Base-by-base conservation (phyloP, 2,329 filamentous ascomycete genomes). In the Aureobasidium subglaciale region DNA sequence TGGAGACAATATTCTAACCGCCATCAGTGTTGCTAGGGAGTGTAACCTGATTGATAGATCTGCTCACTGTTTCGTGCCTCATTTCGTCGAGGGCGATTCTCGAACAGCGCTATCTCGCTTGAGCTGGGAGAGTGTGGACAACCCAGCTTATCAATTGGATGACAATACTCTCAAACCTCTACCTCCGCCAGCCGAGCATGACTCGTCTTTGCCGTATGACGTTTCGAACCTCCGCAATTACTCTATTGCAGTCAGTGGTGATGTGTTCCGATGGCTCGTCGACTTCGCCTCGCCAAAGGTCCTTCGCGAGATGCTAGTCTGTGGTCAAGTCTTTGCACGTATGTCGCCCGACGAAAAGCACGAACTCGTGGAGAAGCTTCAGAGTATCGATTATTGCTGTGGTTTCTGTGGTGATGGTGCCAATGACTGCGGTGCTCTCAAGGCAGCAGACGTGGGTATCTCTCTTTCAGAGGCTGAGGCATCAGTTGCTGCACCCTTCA, bases 271-370 rank as follows among this genome's bases (percentile, higher is more conserved):
- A 59, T 99, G 93, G 93, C 84, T 97, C 49, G 79, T 99, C 48
- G 92, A 99, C 71, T 97, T 85, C 70, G 92, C 88, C 0, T 83
- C 86, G 0, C 82, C 88, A n/a, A 83, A 88, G 55, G 79, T 95
- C 0, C 75, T 97, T 30, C 84, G 86, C 58, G 69, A 93, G 78
- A 92, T 97, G 85, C 87, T 99, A 55, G 86, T 96, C 32, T 82
- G 82, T 54, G 91, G 92, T 24, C 92, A 93, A 70, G 90, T 99
- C 1, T 99, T 95, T 70, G 95, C 93, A 4, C 87, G 93, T 63
- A 99, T 99, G 93, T 97, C 92, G 1, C 95, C 93, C 0, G 95
- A 99, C 67, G 93, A 99, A 71, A 99, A 99, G 70, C 91, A 96
- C 67, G 95, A 99, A 70, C 77, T 99, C 2, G 90, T 99, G 2